Evolutionary conservation across 2,329 filamentous ascomycete genomes (phyloP), one percentile per base, ranked within the genome.

Genomic region (Colletotrichum lini): DNA sequence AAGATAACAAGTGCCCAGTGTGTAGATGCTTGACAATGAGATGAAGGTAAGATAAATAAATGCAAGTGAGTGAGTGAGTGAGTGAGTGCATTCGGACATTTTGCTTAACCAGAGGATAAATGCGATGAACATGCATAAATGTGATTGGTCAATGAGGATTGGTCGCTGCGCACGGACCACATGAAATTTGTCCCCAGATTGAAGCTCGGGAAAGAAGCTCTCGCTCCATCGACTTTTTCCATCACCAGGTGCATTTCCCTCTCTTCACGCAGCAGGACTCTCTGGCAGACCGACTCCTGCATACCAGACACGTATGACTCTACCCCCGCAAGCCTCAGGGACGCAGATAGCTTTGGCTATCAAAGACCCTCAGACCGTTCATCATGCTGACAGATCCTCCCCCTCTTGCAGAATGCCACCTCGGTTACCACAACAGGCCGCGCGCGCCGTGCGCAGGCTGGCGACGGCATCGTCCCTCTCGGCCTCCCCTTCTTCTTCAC

Each of bases 381-480:
- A 18, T 44, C 42, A 15, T 12, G 26, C 70, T 65, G 16, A 69
- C 52, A n/a, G 10, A 4, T 10, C 35, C 35, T 38, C 35, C 9
- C 9, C 9, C 2, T 26, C 3, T 30, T 18, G 4, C 21, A 73
- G 67, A 40, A 74, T 74, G 73, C 64, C 73, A 26, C 63, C 73
- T 50, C 62, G 73, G 65, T 62, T 73, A 72, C 71, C 73, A 61
- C 64, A 66, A 47, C 67, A 66, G 45, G 63, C 71, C 56, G 68
- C 67, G 57, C 65, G 67, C 49, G 67, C 64, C 64, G 61, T 74
- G 67, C 67, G 71, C 67, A 70, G 65, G 67, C 56, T 73, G 42
- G 65, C 71, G 45, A 58, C 49, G 26, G 40, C 71, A 2, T 72
- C 73, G n/a, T 65, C 38, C 21, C 8, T 9, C 8, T 38, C 35